Evolutionary conservation across 306 rosid species (phyloP).

Genomic region (Begonia peltatifolia): DNA sequence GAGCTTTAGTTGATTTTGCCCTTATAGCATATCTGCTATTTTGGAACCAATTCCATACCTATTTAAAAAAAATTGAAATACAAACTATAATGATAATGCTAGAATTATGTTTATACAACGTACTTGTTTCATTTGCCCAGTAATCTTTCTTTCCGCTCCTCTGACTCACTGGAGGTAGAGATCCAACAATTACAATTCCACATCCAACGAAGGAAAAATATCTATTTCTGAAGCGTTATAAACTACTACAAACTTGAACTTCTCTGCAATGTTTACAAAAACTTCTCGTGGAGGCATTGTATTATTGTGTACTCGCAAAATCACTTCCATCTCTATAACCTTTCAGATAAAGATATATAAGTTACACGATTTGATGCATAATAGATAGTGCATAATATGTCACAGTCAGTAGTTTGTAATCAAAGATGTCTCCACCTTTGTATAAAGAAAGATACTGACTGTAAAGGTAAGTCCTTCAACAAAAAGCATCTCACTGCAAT

Average conservation of each 20-base stretch:
- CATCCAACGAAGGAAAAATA: conserved; percentile 1
- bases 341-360: conserved; percentile 1
- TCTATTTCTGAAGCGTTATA: conserved; percentile 6
- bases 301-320: conserved; percentile 67
- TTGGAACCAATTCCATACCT: conserved; percentile 99
- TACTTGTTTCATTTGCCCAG: conserved; percentile 97
- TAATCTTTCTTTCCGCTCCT: conserved; percentile 80
- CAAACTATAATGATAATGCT: too few relatives aligned
- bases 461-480: too few relatives aligned
- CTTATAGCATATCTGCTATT: conserved; percentile 87
- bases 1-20: conserved; percentile 67
- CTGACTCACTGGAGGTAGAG: conserved; percentile 44
- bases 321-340: conserved; percentile 88
- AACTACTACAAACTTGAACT: conserved; percentile 58
- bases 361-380: too few relatives aligned
- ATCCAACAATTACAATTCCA: conserved; percentile 8
- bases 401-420: too few relatives aligned
- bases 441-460: too few relatives aligned
- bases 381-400: too few relatives aligned
- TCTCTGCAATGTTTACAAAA: too few relatives aligned
- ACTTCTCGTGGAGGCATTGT: conserved; percentile 74
- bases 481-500: too few relatives aligned
- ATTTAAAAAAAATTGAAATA: not conserved
- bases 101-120: conserved; percentile 3
- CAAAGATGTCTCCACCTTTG: too few relatives aligned